Evolutionary conservation across 306 rosid species (phyloP), one percentile per base, ranked within the genome.

Genomic region (Erythrophleum fordii): DNA sequence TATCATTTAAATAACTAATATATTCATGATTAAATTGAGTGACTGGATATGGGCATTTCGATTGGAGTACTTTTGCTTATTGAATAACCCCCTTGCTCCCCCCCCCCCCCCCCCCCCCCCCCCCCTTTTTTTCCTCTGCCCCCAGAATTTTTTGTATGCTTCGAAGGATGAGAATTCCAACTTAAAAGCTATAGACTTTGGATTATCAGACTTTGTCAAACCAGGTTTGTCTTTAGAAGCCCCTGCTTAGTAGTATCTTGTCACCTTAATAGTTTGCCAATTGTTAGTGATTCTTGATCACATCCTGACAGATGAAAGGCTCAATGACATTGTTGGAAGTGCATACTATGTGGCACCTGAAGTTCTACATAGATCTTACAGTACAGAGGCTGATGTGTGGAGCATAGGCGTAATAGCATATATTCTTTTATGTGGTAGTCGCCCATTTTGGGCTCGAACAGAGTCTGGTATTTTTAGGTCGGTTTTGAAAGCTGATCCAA

Each of bases 261-360:
- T 77, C 20, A 49, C 37, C 56, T 6, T 34, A 4, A 65, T 73
- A 74, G 51, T 82, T 78, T 76, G 42, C 49, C 41, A 11, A 39
- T 44, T 60, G 71, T 72, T 64, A 80, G 86, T 69, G 78, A 69
- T 84, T 69, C 37, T 28, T 72, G 68, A 8, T 81, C 56, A 68
- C 41, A 69, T 23, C 41, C 83, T 59, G 86, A 23, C 91, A 96
- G 99, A 96, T 86, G 98, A 93, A 86, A 92, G 94, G 87, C 98
- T 96, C 80, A 93, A 96, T 74, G 99, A 96, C 85, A 96, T 96
- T 77, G 99, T 96, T 51, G 99, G 99, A 87, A 96, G 99, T 83
- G 99, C 99, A 25, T 96, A 96, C 81, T 96, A 96, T 48, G 99
- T 96, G 20, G 97, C 99, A 59, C 99, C 98, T 28, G 99, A 96